These are phyloP conservation scores for Talaromyces verruculosus DNA, from an alignment of 2,329 filamentous ascomycete species.

Conservation along the genomic window DNA sequence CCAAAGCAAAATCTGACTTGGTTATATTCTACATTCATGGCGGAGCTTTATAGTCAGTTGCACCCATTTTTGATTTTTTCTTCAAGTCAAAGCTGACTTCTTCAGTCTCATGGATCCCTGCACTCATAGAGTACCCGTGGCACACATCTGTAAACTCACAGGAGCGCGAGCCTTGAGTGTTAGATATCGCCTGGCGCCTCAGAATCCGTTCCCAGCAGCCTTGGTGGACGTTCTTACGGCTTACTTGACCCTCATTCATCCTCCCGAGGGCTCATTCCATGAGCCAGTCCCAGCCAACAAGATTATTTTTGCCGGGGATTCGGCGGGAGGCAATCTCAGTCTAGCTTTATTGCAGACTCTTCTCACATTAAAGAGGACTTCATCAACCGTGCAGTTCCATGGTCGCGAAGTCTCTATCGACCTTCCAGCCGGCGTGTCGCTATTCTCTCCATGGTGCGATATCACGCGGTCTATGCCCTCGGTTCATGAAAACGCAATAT, in stretches of 20 bases:
- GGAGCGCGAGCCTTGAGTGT: constrained; percentile 46
- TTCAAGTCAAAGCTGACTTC: not conserved
- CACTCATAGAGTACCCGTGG: constrained; percentile 40
- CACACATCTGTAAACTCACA: constrained; percentile 41
- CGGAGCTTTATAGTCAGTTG: constrained; percentile 47
- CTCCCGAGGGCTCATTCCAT: constrained; percentile 45
- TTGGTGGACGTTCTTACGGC: constrained; percentile 49
- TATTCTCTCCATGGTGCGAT: constrained; percentile 46
- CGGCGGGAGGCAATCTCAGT: constrained; percentile 47
- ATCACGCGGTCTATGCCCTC: constrained; percentile 46
- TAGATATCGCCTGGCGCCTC: constrained; percentile 49
- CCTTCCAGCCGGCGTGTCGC: constrained; percentile 43
- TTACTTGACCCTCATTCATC: constrained; percentile 50
- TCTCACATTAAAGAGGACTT: constrained; percentile 41
- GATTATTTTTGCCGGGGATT: constrained; percentile 50
- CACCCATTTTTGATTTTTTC: not conserved
- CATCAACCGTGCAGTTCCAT: constrained; percentile 41
- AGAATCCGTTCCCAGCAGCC: constrained; percentile 49
- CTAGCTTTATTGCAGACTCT: constrained; percentile 45
- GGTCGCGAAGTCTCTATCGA: constrained; percentile 41
- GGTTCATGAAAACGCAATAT: constrained; percentile 36
- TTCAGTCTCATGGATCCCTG: constrained; percentile 46
- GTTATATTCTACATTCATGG: constrained; percentile 51
- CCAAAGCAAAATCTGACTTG: constrained; percentile 40
- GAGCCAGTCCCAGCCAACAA: constrained; percentile 43